These are phyloP conservation scores for Curvularia lunata DNA, from an alignment of 2,329 filamentous ascomycete genomes.

Conservation along the genomic window DNA sequence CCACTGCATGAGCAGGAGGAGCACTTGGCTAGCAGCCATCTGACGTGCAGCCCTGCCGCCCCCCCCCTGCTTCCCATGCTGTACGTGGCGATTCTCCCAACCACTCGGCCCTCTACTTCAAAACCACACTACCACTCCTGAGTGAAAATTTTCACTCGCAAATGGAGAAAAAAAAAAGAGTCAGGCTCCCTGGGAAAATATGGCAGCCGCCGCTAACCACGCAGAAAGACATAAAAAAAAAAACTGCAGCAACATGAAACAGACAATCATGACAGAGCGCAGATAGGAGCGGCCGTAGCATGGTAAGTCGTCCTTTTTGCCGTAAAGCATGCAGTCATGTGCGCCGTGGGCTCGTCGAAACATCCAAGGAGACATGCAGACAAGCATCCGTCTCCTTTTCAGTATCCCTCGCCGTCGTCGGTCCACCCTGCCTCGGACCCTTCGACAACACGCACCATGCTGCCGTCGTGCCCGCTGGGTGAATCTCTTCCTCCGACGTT, in stretches of 20 bases:
- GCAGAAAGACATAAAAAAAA: background rate
- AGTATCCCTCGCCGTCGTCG: slow-evolving; percentile 53
- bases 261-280: background rate
- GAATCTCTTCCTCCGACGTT: slow-evolving; percentile 50
- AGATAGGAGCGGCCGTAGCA: slow-evolving; percentile 8
- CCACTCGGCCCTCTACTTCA: slow-evolving; percentile 21
- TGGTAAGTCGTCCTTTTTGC: slow-evolving; percentile 4
- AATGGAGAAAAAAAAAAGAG: background rate
- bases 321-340: slow-evolving; percentile 13
- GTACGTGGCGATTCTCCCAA: slow-evolving; percentile 42
- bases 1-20: slow-evolving; percentile 3
- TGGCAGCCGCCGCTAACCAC: slow-evolving; percentile 1
- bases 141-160: slow-evolving; percentile 21
- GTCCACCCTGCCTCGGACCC: slow-evolving; percentile 63
- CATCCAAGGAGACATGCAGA: slow-evolving; percentile 9
- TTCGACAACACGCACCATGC: slow-evolving; percentile 53
- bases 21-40: slow-evolving; percentile 5
- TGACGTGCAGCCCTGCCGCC: slow-evolving; percentile 12
- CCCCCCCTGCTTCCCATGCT: background rate
- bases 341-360: slow-evolving; percentile 7
- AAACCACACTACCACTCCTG: slow-evolving; percentile 20
- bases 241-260: background rate
- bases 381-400: slow-evolving; percentile 19
- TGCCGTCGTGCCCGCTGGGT: slow-evolving; percentile 51
- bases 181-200: background rate